Base-by-base conservation (phyloP, 2,329 filamentous ascomycete species). In the Apiospora kogelbergensis region DNA sequence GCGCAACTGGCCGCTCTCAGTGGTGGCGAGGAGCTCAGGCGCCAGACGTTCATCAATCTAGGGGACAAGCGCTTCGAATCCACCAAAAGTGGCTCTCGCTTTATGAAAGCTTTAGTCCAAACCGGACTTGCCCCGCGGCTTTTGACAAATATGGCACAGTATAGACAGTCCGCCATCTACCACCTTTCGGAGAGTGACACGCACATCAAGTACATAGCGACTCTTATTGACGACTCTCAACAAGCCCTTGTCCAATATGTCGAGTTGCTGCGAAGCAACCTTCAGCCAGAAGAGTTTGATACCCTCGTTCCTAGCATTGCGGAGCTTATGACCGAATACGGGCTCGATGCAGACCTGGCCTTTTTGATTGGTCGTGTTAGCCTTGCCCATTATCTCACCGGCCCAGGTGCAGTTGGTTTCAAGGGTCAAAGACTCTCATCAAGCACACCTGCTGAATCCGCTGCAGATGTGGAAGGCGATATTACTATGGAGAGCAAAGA, bases 151-250 rank as follows among this genome's bases (percentile, higher is more conserved):
- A 91, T 99, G 74, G 93, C 95, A 0, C 95, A 98, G 76, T 94
- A 97, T 79, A 90, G 94, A 63, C 91, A 97, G 77, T 90, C 91
- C n/a, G 96, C 94, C 71, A 89, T 96, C 30, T 97, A 92, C 80
- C 90, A 90, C 48, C 82, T 91, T 1, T 87, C 91, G 7, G 89
- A 94, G 44, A 84, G 86, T 30, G 89, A 92, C 69, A 91, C 93
- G 0, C 94, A 97, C 71, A 90, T 98, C 78, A 99, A 99, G 79
- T 91, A 95, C 57, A 83, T 98, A 15, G 93, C 93, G 2, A 94
- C 94, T 66, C 90, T 97, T 72, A 88, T 97, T 67, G 96, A 99
- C 77, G 95, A 97, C 78, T 91, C 97, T 24, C 93, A 97, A 73
- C 89, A 93, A 70, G 91, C 95, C 10, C 86, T 98, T 30, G 88